Conservation (phyloP, 331 rosid species). For the Erythrophleum ivorense region DNA sequence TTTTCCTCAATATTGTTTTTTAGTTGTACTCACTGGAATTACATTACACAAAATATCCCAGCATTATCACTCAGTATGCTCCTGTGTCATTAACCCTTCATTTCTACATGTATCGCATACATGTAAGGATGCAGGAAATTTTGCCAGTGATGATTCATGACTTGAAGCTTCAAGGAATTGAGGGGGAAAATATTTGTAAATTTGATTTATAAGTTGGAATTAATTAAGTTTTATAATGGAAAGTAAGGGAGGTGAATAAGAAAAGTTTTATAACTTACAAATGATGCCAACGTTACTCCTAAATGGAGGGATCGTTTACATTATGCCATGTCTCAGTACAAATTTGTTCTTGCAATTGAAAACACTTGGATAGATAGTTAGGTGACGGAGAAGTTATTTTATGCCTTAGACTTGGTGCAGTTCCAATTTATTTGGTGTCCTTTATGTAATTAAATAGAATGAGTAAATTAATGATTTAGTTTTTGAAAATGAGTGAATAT, state of each 20-base stretch:
- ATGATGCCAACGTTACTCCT: constrained; percentile 44
- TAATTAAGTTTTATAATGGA: neutral
- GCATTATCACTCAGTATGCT: constrained; percentile 9
- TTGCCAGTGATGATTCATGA: neutral
- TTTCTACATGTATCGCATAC: neutral
- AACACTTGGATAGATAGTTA: constrained; percentile 75
- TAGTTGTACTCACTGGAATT: neutral
- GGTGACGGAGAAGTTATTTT: constrained; percentile 76
- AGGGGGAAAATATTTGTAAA: neutral
- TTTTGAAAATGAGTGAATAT: no score
- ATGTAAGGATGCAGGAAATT: neutral
- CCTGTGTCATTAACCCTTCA: neutral
- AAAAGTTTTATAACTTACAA: neutral
- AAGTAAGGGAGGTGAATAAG: neutral
- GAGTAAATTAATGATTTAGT: no score
- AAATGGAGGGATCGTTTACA: constrained; percentile 86
- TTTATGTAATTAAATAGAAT: no score
- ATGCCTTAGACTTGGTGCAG: constrained; percentile 71
- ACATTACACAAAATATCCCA: neutral
- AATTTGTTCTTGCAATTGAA: constrained; percentile 75
- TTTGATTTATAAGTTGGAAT: neutral
- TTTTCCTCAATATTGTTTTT: neutral
- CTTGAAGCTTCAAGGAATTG: neutral
- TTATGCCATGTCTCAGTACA: constrained; percentile 79
- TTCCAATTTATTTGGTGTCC: constrained; percentile 58